Percentiles rank a stretch among this genome's conserved stretches.
Conservation (phyloP, 2,329 filamentous ascomycete species). For the Neodidymelliopsis sp. region DNA sequence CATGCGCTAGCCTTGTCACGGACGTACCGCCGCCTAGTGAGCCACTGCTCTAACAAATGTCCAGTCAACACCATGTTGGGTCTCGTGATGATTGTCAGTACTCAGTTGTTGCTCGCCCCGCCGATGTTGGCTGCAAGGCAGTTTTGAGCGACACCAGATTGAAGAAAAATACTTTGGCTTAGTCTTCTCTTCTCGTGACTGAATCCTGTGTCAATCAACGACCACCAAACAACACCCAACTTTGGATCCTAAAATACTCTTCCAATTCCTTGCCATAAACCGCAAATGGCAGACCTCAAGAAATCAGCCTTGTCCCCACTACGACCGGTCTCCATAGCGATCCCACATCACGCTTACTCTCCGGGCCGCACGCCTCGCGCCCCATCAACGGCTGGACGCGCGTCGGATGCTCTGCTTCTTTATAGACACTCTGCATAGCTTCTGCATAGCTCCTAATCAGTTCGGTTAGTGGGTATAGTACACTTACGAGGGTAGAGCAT, state of each 20-base stretch:
- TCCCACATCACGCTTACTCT: background rate
- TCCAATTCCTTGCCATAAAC: no score
- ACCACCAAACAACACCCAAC: background rate
- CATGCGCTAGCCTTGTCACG: constrained; percentile 11
- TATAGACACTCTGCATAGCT: background rate
- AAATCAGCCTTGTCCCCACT: background rate
- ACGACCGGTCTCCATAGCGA: background rate
- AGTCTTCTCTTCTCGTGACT: no score
- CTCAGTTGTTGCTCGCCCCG: no score
- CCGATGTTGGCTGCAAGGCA: no score
- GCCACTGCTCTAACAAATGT: background rate
- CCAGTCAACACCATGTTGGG: background rate
- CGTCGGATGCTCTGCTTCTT: background rate
- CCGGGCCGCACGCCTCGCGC: background rate
- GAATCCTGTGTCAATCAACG: no score
- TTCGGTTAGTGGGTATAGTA: no score
- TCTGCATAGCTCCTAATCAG: no score
- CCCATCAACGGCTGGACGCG: constrained; percentile 1
- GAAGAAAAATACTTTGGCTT: no score
- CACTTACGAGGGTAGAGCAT: no score
- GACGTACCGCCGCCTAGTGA: background rate
- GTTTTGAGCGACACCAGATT: no score
- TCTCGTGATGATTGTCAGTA: background rate
- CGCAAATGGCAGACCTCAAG: background rate
- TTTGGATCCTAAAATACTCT: no score